These are phyloP conservation scores for Metschnikowia drakensbergensis DNA, from an alignment of 805 yeast genomes.

Conservation along the genomic window DNA sequence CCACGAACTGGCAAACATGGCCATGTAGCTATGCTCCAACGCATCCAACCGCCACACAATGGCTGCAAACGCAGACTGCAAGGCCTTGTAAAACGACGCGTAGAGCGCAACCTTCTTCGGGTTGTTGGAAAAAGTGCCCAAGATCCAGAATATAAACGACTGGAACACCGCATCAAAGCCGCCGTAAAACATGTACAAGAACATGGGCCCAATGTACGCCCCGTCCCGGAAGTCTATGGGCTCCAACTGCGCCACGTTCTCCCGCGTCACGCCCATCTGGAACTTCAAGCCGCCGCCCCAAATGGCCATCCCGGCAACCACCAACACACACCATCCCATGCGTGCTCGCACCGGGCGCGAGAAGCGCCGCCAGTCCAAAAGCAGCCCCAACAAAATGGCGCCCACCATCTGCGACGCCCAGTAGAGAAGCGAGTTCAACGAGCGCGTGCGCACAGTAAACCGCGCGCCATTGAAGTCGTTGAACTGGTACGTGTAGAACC, in stretches of 20 bases:
- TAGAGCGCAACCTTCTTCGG: constrained; percentile 52
- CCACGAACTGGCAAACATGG: constrained; percentile 50
- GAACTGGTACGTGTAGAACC: constrained; percentile 65
- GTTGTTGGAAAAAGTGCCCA: constrained; percentile 58
- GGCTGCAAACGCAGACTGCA: constrained; percentile 64
- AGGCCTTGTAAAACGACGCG: constrained; percentile 60
- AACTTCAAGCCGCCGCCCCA: constrained; percentile 60
- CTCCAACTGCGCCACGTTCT: constrained; percentile 23
- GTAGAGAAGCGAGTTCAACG: constrained; percentile 57
- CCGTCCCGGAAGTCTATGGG: constrained; percentile 46
- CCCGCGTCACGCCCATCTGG: constrained; percentile 41
- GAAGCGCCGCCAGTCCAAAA: constrained; percentile 43
- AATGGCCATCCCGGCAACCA: constrained; percentile 41
- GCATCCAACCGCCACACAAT: constrained; percentile 58
- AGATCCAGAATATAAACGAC: constrained; percentile 52
- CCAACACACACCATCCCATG: constrained; percentile 41
- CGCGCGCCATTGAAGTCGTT: constrained; percentile 53
- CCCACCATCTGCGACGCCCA: constrained; percentile 62
- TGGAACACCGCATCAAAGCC: constrained; percentile 58
- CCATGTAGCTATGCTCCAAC: constrained; percentile 31
- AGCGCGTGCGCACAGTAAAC: constrained; percentile 57
- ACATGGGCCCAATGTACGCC: constrained; percentile 54
- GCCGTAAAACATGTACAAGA: constrained; percentile 62
- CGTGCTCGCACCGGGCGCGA: constrained; percentile 45
- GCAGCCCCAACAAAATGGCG: constrained; percentile 44